These are phyloP conservation scores for Cicer judaicum DNA, from an alignment of 306 rosid genomes.

Conservation along the genomic window DNA sequence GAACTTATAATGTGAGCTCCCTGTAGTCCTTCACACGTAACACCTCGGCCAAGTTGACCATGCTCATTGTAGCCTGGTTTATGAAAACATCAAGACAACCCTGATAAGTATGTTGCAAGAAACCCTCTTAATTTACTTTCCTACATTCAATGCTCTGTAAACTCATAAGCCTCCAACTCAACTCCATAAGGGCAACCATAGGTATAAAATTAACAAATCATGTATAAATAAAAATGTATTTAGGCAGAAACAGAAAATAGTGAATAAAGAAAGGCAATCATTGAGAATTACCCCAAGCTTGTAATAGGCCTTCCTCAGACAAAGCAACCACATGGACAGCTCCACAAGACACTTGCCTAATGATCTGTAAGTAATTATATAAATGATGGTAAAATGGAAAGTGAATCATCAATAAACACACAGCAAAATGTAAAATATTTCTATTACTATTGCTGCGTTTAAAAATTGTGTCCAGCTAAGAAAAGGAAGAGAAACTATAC, in stretches of 20 bases:
- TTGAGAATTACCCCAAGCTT: slow-evolving; percentile 85
- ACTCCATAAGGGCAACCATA: slow-evolving; percentile 28
- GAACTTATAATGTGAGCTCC: slow-evolving; percentile 76
- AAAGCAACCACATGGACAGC: slow-evolving; percentile 85
- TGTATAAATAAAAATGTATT: not conserved
- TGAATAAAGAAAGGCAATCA: slow-evolving; percentile 40
- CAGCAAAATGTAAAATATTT: slow-evolving; percentile 11
- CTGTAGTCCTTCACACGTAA: slow-evolving; percentile 94
- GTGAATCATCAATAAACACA: slow-evolving; percentile 25
- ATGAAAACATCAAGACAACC: slow-evolving; percentile 56
- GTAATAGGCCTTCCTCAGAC: slow-evolving; percentile 85
- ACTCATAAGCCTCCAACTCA: slow-evolving; percentile 27
- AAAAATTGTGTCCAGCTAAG: slow-evolving; percentile 20
- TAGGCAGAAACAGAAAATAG: slow-evolving; percentile 11
- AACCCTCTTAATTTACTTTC: slow-evolving; percentile 44
- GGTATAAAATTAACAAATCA: slow-evolving; percentile 8
- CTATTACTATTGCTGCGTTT: not conserved
- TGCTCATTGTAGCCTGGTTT: slow-evolving; percentile 94
- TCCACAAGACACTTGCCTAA: slow-evolving; percentile 93
- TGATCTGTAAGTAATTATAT: slow-evolving; percentile 57
- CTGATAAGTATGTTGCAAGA: slow-evolving; percentile 44
- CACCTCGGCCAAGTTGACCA: slow-evolving; percentile 98
- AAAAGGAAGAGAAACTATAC: slow-evolving; percentile 1
- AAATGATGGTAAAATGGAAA: slow-evolving; percentile 26
- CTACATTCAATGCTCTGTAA: slow-evolving; percentile 16